These are phyloP conservation scores for Oenanthe sinensis DNA, from an alignment of 129 eudicot species.

Conservation along the genomic window DNA sequence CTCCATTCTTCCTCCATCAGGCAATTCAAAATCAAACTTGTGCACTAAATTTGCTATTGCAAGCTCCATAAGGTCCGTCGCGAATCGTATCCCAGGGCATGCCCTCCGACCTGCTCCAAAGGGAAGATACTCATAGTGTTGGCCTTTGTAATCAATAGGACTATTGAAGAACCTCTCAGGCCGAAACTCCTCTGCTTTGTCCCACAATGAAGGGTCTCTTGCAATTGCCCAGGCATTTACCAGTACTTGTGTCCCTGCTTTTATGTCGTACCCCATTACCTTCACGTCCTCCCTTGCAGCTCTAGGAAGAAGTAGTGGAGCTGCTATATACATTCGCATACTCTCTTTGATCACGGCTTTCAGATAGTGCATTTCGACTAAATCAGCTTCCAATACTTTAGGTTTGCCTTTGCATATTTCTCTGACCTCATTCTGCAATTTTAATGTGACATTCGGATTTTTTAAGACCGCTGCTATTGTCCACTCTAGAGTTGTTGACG, in stretches of 20 bases:
- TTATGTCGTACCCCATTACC: conserved; percentile 44
- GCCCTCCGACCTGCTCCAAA: conserved; percentile 78
- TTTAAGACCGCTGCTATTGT: conserved; percentile 40
- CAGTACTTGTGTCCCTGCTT: conserved; percentile 37
- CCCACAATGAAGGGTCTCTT: conserved; percentile 46
- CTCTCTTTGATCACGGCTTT: conserved; percentile 60
- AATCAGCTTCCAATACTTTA: conserved; percentile 32
- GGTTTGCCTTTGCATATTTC: conserved; percentile 24
- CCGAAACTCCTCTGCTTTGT: conserved; percentile 38
- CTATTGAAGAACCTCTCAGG: conserved; percentile 57
- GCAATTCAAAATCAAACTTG: conserved; percentile 35
- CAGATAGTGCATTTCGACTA: conserved; percentile 42
- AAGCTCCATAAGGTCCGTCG: conserved; percentile 33
- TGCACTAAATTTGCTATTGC: conserved; percentile 46
- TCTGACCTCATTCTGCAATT: conserved; percentile 40
- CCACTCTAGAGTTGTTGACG: conserved; percentile 44
- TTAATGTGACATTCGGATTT: conserved; percentile 34
- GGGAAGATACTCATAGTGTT: conserved; percentile 51
- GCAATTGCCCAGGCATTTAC: conserved; percentile 58
- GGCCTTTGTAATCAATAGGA: conserved; percentile 35
- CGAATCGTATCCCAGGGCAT: conserved; percentile 56
- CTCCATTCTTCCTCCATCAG: conserved; percentile 19
- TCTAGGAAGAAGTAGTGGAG: conserved; percentile 41
- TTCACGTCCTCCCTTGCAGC: conserved; percentile 36
- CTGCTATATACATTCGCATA: conserved; percentile 36